Evolutionary conservation across 805 yeast genomes (phyloP).

Genomic region (Brettanomyces custersianus): DNA sequence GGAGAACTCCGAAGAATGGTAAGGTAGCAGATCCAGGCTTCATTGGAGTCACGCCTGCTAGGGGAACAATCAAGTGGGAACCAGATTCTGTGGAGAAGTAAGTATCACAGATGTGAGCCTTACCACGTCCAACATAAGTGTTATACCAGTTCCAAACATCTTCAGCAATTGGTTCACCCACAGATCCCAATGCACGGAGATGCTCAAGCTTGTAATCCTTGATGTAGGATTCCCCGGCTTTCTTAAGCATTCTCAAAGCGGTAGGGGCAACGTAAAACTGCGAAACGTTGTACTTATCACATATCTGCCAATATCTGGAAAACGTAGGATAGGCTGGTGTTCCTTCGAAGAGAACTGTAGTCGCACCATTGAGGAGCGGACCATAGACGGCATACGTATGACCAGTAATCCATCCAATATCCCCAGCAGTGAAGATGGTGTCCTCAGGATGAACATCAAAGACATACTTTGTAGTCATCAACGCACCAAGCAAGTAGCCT

Average conservation of each 20-base stretch:
- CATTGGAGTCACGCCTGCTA: constrained; percentile 70
- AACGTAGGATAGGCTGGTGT: constrained; percentile 81
- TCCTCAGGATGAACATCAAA: constrained; percentile 73
- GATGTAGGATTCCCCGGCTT: constrained; percentile 61
- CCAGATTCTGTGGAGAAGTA: constrained; percentile 93
- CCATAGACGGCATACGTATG: constrained; percentile 80
- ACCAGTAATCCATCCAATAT: constrained; percentile 89
- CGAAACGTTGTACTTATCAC: constrained; percentile 60
- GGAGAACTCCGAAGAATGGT: constrained; percentile 76
- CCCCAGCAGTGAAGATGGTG: constrained; percentile 78
- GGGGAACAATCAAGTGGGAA: constrained; percentile 67
- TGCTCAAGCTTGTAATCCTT: constrained; percentile 53
- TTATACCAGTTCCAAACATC: constrained; percentile 86
- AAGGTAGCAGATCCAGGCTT: constrained; percentile 82
- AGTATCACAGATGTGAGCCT: constrained; percentile 70
- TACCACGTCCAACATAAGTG: constrained; percentile 58
- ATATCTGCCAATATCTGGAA: constrained; percentile 74
- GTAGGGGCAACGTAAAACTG: constrained; percentile 84
- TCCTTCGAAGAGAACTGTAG: constrained; percentile 77
- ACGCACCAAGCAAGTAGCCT: constrained; percentile 68
- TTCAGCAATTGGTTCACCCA: constrained; percentile 80
- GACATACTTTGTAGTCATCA: constrained; percentile 62
- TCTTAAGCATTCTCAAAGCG: constrained; percentile 65
- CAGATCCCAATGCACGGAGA: constrained; percentile 67
- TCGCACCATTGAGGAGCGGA: constrained; percentile 66